These are phyloP conservation scores for Pelargonium nanum DNA, from an alignment of 345 rosid genomes.

Conservation along the genomic window DNA sequence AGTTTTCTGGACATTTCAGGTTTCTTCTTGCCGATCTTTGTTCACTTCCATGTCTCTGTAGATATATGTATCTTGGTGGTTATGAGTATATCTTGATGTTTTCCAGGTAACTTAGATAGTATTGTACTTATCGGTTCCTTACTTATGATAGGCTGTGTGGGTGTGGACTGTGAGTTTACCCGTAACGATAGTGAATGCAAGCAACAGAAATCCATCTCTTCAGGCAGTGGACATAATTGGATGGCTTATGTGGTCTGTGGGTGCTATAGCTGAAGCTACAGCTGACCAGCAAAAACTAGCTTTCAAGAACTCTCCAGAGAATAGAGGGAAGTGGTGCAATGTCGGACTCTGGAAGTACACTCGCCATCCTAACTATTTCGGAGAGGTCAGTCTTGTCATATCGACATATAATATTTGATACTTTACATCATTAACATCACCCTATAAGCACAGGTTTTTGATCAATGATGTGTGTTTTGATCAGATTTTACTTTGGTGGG, in stretches of 20 bases:
- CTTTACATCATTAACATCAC: too few species aligned
- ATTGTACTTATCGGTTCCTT: not conserved
- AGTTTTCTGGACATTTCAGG: conserved; percentile 83
- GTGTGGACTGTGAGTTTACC: conserved; percentile 94
- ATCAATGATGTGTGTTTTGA: conserved; percentile 7
- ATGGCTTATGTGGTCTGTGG: conserved; percentile 75
- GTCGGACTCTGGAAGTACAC: conserved; percentile 74
- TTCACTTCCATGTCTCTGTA: not conserved
- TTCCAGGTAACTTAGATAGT: too few species aligned
- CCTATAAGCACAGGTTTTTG: too few species aligned
- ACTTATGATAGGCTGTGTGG: conserved; percentile 65
- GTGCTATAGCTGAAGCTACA: conserved; percentile 48
- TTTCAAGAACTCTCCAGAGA: conserved; percentile 69
- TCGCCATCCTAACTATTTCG: conserved; percentile 91
- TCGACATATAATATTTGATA: not conserved
- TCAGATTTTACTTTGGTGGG: conserved; percentile 94
- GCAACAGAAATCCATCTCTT: conserved; percentile 51
- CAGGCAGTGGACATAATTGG: conserved; percentile 64
- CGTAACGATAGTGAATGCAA: conserved; percentile 76
- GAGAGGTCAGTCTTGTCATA: conserved; percentile 50
- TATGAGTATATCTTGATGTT: too few species aligned
- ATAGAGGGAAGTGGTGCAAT: conserved; percentile 78
- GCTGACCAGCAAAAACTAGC: conserved; percentile 84
- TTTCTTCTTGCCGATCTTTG: conserved; percentile 15
- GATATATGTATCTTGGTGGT: too few species aligned